Base-by-base conservation (phyloP, 2,329 filamentous ascomycete species). In the Colletotrichum sansevieriae region DNA sequence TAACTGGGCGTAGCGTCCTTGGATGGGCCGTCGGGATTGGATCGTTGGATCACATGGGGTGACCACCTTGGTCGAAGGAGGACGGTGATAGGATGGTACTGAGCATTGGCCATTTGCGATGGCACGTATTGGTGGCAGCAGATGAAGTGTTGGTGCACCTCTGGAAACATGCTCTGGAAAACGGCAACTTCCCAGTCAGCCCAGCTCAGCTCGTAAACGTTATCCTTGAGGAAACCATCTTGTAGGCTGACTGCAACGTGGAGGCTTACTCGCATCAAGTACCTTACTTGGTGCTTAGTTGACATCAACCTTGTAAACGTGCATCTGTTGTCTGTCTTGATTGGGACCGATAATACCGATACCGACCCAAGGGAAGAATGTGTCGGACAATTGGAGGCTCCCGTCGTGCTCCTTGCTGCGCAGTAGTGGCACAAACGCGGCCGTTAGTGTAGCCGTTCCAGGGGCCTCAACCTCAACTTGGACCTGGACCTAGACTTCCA, bases 401-500 rank as follows among this genome's bases (percentile, higher is more conserved):
- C 51, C 44, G 51, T 39, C 49, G 54, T 43, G 37, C 54, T 56
- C 29, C 47, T 43, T 56, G 35, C 52, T 39, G 52, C 52, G 59
- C 35, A 39, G 13, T 39, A 39, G 37, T 39, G 37, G 11, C n/a
- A 55, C 15, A 62, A 60, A 52, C 47, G 39, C 47, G 56, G 57
- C 52, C 64, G 41, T 51, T 64, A 64, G 52, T 44, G 52, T 63
- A 51, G 37, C 65, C 39, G 51, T 64, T 56, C 63, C 52, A 15
- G 33, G 29, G 39, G 54, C 18, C 20, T 6, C 37, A 37, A 55
- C 20, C 13, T 55, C 25, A 37, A 33, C 22, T 33, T 25, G 49
- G 44, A n/a, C 18, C n/a, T 29, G 29, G 29, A 25, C 25, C 25
- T 25, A 4, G 25, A 25, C 25, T 5, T 25, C 4, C 22, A 22